Evolutionary conservation across 768 basidiomycete species (phyloP).

Genomic region (Kwoniella sp.): DNA sequence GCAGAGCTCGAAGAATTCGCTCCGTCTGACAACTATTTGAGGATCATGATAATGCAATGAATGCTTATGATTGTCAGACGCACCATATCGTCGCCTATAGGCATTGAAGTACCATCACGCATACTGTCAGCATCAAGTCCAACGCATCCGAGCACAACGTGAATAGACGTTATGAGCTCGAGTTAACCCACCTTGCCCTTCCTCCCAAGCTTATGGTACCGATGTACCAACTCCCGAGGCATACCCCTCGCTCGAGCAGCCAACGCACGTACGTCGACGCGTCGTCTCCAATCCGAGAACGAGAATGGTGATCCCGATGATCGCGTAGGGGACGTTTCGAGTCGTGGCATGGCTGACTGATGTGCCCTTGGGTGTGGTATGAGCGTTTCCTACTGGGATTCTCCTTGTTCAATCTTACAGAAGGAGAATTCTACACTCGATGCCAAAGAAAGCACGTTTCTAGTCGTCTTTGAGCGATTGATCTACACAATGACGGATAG

Average conservation of each 20-base stretch:
- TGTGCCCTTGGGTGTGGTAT: neutral
- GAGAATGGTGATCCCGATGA: neutral
- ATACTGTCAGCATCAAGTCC: neutral
- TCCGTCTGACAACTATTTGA: too few species aligned
- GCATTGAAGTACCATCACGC: neutral
- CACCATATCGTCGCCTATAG: slow-evolving; percentile 23
- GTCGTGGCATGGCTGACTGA: slow-evolving; percentile 16
- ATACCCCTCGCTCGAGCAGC: slow-evolving; percentile 5
- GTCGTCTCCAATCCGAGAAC: neutral
- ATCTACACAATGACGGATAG: too few species aligned
- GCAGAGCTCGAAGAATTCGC: too few species aligned
- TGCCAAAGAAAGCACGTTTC: too few species aligned
- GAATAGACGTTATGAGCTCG: too few species aligned
- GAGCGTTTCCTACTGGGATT: too few species aligned
- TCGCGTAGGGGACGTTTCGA: slow-evolving; percentile 17
- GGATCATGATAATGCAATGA: neutral
- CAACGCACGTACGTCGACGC: slow-evolving; percentile 7
- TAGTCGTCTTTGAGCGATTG: too few species aligned
- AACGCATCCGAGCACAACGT: neutral
- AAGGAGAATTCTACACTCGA: too few species aligned
- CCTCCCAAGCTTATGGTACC: slow-evolving; percentile 25
- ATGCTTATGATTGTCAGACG: too few species aligned
- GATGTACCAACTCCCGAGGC: slow-evolving; percentile 18
- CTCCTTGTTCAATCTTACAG: too few species aligned
- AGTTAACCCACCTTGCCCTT: slow-evolving; percentile 23